Percentiles rank a stretch among this genome's conserved stretches.
phyloP scores from a whole-genome alignment of 306 rosid genomes.

The Lathyrus aphaca region DNA sequence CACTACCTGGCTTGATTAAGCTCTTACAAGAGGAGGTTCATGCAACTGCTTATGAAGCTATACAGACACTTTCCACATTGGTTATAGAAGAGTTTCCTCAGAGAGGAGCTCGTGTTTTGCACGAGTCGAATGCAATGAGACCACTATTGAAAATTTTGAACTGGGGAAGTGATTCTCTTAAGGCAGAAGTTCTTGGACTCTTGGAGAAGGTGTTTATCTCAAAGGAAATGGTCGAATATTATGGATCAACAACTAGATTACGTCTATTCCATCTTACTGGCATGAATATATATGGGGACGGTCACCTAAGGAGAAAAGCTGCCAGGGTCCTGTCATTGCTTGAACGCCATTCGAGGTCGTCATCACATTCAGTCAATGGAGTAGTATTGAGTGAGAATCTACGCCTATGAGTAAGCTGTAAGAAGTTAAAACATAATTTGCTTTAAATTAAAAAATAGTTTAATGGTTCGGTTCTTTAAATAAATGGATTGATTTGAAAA shows the following conservation, averaged over 20 bases:
- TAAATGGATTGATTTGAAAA: too few relatives aligned
- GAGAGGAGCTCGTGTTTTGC: conserved; percentile 73
- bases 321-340: conserved; percentile 60
- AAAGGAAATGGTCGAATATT: conserved; percentile 66
- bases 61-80: conserved; percentile 77
- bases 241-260: conserved; percentile 57
- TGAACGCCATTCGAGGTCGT: conserved; percentile 77
- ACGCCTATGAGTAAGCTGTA: background rate
- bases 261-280: conserved; percentile 56
- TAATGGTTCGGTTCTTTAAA: too few relatives aligned
- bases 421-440: background rate
- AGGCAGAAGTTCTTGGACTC: conserved; percentile 68
- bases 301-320: conserved; percentile 62
- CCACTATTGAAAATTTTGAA: conserved; percentile 57
- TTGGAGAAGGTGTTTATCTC: conserved; percentile 71
- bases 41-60: conserved; percentile 75
- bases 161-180: conserved; percentile 70
- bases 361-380: conserved; percentile 55
- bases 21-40: conserved; percentile 65
- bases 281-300: conserved; percentile 52
- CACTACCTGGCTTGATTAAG: conserved; percentile 65
- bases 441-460: too few relatives aligned
- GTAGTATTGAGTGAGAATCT: conserved; percentile 18
- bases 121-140: conserved; percentile 54
- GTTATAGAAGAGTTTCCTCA: conserved; percentile 64